Conservation (phyloP, 2,329 filamentous ascomycete genomes). For the Spiromastix sp. region DNA sequence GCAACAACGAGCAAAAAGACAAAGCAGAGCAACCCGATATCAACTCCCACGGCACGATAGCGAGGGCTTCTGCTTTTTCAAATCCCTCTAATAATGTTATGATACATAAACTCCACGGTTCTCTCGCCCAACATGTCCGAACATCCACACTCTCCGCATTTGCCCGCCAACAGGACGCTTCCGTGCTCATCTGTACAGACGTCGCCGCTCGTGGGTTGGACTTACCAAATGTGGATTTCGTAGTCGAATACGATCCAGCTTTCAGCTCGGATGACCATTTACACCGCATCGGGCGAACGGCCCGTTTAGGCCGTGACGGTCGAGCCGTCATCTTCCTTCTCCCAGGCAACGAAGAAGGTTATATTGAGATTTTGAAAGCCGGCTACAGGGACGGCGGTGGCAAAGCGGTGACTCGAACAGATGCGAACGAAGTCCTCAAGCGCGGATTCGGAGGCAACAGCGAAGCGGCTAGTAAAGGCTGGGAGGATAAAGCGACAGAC, state of each 20-base stretch:
- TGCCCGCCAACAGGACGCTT: slow-evolving; percentile 59
- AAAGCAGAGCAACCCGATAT: slow-evolving; percentile 18
- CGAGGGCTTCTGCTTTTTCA: slow-evolving; percentile 61
- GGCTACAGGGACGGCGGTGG: slow-evolving; percentile 56
- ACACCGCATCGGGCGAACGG: slow-evolving; percentile 88
- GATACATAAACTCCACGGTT: slow-evolving; percentile 82
- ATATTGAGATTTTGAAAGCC: slow-evolving; percentile 67
- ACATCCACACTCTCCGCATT: slow-evolving; percentile 80
- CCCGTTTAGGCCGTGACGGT: slow-evolving; percentile 79
- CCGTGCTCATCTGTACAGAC: slow-evolving; percentile 85
- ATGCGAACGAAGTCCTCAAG: slow-evolving; percentile 56
- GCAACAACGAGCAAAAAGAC: slow-evolving; percentile 11
- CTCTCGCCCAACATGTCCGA: slow-evolving; percentile 74
- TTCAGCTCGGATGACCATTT: slow-evolving; percentile 90
- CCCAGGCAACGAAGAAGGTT: slow-evolving; percentile 85
- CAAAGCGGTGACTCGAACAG: slow-evolving; percentile 51
- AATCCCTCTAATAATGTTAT: slow-evolving; percentile 67
- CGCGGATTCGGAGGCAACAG: slow-evolving; percentile 49
- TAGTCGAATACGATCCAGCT: slow-evolving; percentile 92
- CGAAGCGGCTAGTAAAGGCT: slow-evolving; percentile 38
- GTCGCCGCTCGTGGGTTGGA: slow-evolving; percentile 93
- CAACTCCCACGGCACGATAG: slow-evolving; percentile 30
- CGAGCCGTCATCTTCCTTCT: slow-evolving; percentile 82
- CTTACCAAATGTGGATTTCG: slow-evolving; percentile 85
- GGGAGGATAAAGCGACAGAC: slow-evolving; percentile 57